Evolutionary conservation across 805 yeast species (phyloP), one percentile per base, ranked within the genome.

Genomic region (Candida schatavii): DNA sequence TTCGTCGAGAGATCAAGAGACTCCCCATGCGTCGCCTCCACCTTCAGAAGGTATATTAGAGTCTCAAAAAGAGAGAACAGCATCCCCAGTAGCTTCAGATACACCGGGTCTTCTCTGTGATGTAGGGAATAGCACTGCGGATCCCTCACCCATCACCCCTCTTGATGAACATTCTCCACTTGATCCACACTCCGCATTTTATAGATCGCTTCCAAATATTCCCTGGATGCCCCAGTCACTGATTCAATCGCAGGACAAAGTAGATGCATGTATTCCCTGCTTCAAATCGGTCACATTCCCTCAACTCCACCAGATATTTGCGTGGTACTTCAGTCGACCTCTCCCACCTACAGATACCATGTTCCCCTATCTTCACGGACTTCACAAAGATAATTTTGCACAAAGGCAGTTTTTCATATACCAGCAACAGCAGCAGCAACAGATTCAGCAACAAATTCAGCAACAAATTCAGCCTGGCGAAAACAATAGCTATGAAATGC

Each of bases 341-440:
- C 55, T 70, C 3, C 96, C 97, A 0, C 77, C 76, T 3, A 83
- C 90, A 15, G 75, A 71, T 19, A 55, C 55, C 9, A 78, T 90
- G 74, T 90, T 89, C 52, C 97, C 97, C 0, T 89, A 97, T 97
- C 68, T 88, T 20, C 96, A 90, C 58, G 93, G 95, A 0, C 68
- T 85, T 34, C 80, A 83, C 46, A 70, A 69, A 11, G 68, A 72
- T 27, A 79, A 80, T 52, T 65, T 72, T 32, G 77, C 82, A 19
- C 85, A 80, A 52, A 62, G 74, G 34, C 64, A 72, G 59, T 66
- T 79, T 46, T 69, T 70, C 46, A 43, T 62, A 10, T 54, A 55
- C 30, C 70, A 64, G 43, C 57, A 56, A 30, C 58, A 46, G 29
- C 59, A 52, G 30, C 39, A 40, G 10, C 14, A 31, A 17, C 35